A percentile compares a stretch with the other conserved stretches of the same genome.
Conservation (phyloP, 345 rosid species). For the Populus euphratica region DNA sequence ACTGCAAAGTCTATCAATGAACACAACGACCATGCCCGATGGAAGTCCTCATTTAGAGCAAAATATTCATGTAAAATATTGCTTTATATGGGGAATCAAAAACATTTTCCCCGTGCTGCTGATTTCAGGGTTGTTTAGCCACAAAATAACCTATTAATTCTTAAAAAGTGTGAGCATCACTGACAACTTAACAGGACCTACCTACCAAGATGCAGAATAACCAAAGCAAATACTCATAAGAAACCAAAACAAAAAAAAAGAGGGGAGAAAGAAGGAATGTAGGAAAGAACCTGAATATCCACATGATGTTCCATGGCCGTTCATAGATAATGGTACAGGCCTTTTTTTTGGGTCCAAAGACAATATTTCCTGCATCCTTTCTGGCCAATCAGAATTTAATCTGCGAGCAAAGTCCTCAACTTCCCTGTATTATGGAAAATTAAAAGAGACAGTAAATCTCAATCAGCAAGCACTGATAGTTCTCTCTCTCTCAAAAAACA, state of each 20-base stretch:
- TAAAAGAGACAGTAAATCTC: neutral
- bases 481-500: neutral
- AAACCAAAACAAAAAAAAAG: neutral
- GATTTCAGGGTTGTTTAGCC: neutral
- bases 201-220: neutral
- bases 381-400: conserved; percentile 79
- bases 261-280: neutral
- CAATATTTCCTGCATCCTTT: conserved; percentile 63
- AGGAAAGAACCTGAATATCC: conserved; percentile 48
- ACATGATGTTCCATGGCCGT: conserved; percentile 49
- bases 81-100: neutral
- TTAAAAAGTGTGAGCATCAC: neutral
- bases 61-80: neutral
- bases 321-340: conserved; percentile 40
- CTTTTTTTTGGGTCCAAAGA: conserved; percentile 56
- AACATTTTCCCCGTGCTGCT: neutral
- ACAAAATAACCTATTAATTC: too few species aligned
- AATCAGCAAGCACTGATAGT: neutral
- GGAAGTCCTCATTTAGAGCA: neutral
- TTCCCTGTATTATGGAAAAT: conserved; percentile 45
- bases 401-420: conserved; percentile 91
- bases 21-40: neutral
- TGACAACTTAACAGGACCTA: neutral
- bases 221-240: neutral
- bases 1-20: neutral